Base-by-base conservation (phyloP, 1,284 basidiomycete genomes). In the Moesziomyces sp. region DNA sequence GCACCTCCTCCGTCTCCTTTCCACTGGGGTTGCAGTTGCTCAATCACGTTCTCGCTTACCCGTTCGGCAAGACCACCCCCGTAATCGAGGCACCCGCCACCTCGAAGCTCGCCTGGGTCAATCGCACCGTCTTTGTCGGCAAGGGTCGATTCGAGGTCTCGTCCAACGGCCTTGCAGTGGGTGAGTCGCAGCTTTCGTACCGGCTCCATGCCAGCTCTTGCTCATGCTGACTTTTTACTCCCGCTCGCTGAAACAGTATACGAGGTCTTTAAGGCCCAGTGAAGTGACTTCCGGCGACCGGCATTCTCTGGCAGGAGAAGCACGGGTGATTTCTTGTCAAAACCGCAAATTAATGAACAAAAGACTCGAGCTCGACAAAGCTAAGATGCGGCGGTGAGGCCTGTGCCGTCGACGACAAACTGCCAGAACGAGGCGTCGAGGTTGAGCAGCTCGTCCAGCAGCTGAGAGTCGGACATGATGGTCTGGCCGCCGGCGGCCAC, bases 51-150 rank as follows among this genome's bases (percentile, higher is more conserved):
- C 30, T 13, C 11, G 30, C 30, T 33, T 33, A 21, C 21, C 30
- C 10, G 9, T 13, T 33, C 11, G 30, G 11, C 11, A 48, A 72
- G 58, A 60, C 61, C 16, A 60, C 71, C 5, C 62, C 68, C 10
- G 58, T 69, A 1, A 55, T 74, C 13, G 67, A 74, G 46, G 63
- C 59, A 0, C 58, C 71, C n/a, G 57, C 48, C 44, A 48, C 21
- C 40, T 63, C 62, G 6, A 74, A 71, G 24, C 66, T 59, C 35
- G 60, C 60, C 35, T 74, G 72, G 72, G 53, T 74, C 55, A 71
- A 74, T 43, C 52, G 55, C 26, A 71, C 67, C 46, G 28, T 65
- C 54, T 71, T 74, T 43, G 55, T 74, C 19, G 67, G 67, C 26
- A 74, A 71, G 26, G 72, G 72, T 14, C 57, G 64, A 43, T 30